Percentiles rank a stretch among this genome's conserved stretches.
Evolutionary conservation across 176 grass and related monocot species (phyloP).

Genomic region (Oryza meridionalis): DNA sequence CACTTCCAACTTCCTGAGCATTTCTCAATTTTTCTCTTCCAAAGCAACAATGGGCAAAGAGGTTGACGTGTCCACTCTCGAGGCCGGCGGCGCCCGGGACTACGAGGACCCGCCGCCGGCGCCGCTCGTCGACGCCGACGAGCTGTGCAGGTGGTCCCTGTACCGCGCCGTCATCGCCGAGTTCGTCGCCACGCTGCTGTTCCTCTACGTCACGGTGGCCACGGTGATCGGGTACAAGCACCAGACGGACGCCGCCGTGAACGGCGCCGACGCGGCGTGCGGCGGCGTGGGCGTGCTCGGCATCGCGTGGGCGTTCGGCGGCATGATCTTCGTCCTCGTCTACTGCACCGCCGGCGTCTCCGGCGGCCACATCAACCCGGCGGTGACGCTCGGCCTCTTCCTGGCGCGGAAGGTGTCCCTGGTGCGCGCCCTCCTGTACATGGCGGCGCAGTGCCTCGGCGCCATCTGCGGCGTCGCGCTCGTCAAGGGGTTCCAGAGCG

Average conservation of each 20-base stretch:
- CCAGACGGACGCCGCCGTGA: slow-evolving; percentile 30
- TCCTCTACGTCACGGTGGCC: slow-evolving; percentile 60
- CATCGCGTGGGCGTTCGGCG: slow-evolving; percentile 84
- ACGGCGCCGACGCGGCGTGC: slow-evolving; percentile 43
- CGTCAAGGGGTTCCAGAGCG: slow-evolving; percentile 80
- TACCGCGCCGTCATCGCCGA: slow-evolving; percentile 71
- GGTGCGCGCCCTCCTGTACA: slow-evolving; percentile 72
- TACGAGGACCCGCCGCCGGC: slow-evolving; percentile 48
- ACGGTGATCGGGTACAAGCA: slow-evolving; percentile 57
- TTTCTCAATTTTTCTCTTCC: too few relatives aligned
- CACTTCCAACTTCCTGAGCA: too few relatives aligned
- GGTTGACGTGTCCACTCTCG: slow-evolving; percentile 19
- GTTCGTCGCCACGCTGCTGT: slow-evolving; percentile 70
- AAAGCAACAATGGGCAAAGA: slow-evolving; percentile 45
- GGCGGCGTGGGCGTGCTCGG: slow-evolving; percentile 67
- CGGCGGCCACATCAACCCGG: slow-evolving; percentile 79
- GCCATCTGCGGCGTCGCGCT: slow-evolving; percentile 74
- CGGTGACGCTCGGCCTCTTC: slow-evolving; percentile 76
- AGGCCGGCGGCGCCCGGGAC: slow-evolving; percentile 42
- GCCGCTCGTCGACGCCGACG: slow-evolving; percentile 56
- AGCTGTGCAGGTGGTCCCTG: slow-evolving; percentile 61
- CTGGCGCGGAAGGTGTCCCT: slow-evolving; percentile 79
- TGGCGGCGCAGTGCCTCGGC: slow-evolving; percentile 67
- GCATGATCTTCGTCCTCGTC: slow-evolving; percentile 90
- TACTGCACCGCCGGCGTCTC: slow-evolving; percentile 99